These are phyloP conservation scores for Collybia mongolica DNA, from an alignment of 768 basidiomycete genomes.

Conservation along the genomic window DNA sequence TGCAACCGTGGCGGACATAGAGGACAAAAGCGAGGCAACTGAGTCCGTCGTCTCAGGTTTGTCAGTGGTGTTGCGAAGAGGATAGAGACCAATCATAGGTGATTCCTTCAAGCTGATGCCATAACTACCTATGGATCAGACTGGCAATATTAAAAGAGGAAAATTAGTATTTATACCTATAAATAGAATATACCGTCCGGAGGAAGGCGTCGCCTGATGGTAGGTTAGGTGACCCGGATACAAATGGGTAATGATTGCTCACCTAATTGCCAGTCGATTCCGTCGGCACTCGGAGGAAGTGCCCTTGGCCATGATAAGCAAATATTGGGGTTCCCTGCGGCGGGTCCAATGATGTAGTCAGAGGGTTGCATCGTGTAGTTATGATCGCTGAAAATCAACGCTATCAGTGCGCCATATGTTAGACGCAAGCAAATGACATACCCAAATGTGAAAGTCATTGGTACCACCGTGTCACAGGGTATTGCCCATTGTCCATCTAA, in stretches of 20 bases:
- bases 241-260: slow-evolving; percentile 4
- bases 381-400: slow-evolving; percentile 27
- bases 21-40: slow-evolving; percentile 55
- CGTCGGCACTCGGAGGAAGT: slow-evolving; percentile 62
- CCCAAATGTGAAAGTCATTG: slow-evolving; percentile 72
- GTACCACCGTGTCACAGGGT: slow-evolving; percentile 61
- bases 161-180: slow-evolving; percentile 47
- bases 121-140: slow-evolving; percentile 43
- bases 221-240: not conserved
- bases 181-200: slow-evolving; percentile 75
- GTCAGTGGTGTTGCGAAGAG: slow-evolving; percentile 47
- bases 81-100: slow-evolving; percentile 77
- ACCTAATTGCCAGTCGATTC: slow-evolving; percentile 86
- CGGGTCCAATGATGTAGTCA: slow-evolving; percentile 76
- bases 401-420: not conserved
- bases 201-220: slow-evolving; percentile 60
- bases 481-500: slow-evolving; percentile 72
- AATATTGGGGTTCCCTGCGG: slow-evolving; percentile 58
- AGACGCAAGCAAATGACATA: slow-evolving; percentile 23
- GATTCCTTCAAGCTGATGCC: slow-evolving; percentile 74
- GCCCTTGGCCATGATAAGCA: slow-evolving; percentile 79
- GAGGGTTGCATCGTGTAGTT: slow-evolving; percentile 69
- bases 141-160: not conserved
- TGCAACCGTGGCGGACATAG: slow-evolving; percentile 58
- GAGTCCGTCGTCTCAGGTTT: slow-evolving; percentile 36